Evolutionary conservation across 192 early-diverging fungal genomes (phyloP).

Genomic region (Backusella tarrabulga): DNA sequence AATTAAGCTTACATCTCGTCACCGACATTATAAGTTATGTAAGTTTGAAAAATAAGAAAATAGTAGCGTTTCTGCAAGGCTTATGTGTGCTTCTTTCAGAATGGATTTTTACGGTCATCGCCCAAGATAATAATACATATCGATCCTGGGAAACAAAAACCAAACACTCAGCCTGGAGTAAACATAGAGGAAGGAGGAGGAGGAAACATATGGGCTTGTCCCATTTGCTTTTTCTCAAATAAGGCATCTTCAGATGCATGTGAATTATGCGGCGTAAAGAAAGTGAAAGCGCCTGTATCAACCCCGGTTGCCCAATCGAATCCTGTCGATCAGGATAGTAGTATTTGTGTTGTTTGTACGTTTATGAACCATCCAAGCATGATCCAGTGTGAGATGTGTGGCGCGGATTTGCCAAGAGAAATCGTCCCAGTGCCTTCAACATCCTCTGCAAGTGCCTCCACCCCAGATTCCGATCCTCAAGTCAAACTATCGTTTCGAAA

Average conservation of each 20-base stretch:
- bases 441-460: constrained; percentile 34
- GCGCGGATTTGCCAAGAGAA: constrained; percentile 51
- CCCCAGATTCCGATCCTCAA: not conserved
- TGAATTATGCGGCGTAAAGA: constrained; percentile 56
- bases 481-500: constrained; percentile 80
- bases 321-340: constrained; percentile 2
- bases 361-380: constrained; percentile 86
- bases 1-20: constrained; percentile 47
- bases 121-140: constrained; percentile 64
- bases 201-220: constrained; percentile 46
- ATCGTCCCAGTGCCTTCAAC: constrained; percentile 23
- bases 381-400: constrained; percentile 85
- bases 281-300: not conserved
- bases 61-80: not conserved
- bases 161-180: not conserved
- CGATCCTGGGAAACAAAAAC: not conserved
- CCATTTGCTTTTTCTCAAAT: constrained; percentile 53
- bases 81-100: constrained; percentile 19
- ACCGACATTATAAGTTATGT: constrained; percentile 49
- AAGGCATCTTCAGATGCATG: constrained; percentile 42
- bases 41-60: constrained; percentile 8
- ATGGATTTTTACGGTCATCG: constrained; percentile 55
- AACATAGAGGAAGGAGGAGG: not conserved
- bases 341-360: constrained; percentile 76
- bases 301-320: not conserved